Evolutionary conservation across 1,284 basidiomycete species (phyloP).

Genomic region (Leccinum huronense): DNA sequence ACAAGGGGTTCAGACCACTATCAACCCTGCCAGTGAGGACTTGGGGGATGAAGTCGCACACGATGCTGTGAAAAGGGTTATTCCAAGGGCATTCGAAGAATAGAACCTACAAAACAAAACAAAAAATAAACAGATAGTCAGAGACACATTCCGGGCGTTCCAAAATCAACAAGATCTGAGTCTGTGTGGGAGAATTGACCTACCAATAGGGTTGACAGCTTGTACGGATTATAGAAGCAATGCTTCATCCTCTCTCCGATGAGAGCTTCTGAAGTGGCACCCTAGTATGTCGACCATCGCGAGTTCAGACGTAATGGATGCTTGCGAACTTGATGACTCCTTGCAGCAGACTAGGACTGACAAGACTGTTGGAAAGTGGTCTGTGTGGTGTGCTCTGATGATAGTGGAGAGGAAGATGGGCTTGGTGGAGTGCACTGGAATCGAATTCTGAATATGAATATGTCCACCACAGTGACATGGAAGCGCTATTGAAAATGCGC

Average conservation of each 20-base stretch:
- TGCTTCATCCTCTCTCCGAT: slow-evolving; percentile 80
- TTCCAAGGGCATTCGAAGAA: slow-evolving; percentile 98
- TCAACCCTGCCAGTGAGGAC: slow-evolving; percentile 86
- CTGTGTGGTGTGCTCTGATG: slow-evolving; percentile 33
- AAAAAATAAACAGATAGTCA: neutral
- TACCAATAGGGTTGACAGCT: slow-evolving; percentile 75
- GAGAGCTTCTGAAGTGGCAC: slow-evolving; percentile 36
- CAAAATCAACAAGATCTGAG: neutral
- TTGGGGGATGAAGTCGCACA: slow-evolving; percentile 96
- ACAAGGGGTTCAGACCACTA: slow-evolving; percentile 71
- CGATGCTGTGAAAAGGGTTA: slow-evolving; percentile 96
- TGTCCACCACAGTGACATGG: too few relatives aligned
- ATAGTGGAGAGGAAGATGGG: slow-evolving; percentile 25
- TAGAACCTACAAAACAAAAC: slow-evolving; percentile 58
- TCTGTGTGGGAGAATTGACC: slow-evolving; percentile 29
- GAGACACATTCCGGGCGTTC: neutral
- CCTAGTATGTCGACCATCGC: slow-evolving; percentile 42
- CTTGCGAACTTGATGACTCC: slow-evolving; percentile 36
- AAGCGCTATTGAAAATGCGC: too few relatives aligned
- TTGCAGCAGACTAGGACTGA: too few relatives aligned
- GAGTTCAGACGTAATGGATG: slow-evolving; percentile 52
- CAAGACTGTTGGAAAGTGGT: slow-evolving; percentile 20
- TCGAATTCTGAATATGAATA: too few relatives aligned
- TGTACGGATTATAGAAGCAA: slow-evolving; percentile 67
- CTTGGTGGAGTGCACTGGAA: slow-evolving; percentile 30